Evolutionary conservation across 2,329 filamentous ascomycete species (phyloP).

Genomic region (Pseudocercospora vitis): DNA sequence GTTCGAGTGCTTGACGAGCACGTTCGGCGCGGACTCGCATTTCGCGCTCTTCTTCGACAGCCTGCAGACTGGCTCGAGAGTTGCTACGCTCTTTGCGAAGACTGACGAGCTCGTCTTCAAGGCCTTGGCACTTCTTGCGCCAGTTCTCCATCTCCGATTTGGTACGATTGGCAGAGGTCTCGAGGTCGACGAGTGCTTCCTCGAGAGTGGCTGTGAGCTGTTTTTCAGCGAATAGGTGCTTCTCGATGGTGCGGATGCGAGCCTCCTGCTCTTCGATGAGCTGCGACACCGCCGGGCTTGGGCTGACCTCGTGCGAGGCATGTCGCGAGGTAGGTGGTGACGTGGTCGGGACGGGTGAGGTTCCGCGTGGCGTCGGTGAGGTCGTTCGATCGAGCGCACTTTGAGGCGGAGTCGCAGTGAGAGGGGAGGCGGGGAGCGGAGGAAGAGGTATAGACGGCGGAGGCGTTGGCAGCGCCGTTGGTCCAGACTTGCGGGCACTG

Average conservation of each 20-base stretch:
- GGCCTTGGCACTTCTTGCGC: conserved; percentile 77
- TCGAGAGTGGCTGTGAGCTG: conserved; percentile 94
- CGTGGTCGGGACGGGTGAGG: conserved; percentile 59
- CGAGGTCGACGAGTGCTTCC: conserved; percentile 90
- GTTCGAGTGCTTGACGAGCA: conserved; percentile 84
- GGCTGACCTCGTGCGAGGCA: conserved; percentile 54
- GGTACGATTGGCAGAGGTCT: conserved; percentile 86
- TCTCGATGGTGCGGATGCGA: conserved; percentile 92
- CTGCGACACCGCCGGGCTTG: conserved; percentile 71
- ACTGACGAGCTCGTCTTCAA: conserved; percentile 70
- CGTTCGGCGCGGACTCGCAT: conserved; percentile 88
- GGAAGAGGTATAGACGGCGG: conserved; percentile 95
- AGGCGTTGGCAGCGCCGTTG: conserved; percentile 83
- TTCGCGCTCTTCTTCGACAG: conserved; percentile 93
- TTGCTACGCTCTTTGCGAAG: conserved; percentile 60
- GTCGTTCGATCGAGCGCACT: conserved; percentile 46
- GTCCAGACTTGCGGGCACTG: conserved; percentile 82
- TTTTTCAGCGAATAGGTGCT: conserved; percentile 92
- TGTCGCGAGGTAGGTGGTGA: conserved; percentile 66
- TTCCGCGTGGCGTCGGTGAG: conserved; percentile 54
- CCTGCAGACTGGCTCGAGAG: conserved; percentile 69
- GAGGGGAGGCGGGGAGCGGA: conserved; percentile 69
- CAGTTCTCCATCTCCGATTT: conserved; percentile 87
- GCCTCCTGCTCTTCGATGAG: conserved; percentile 93
- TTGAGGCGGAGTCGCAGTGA: conserved; percentile 45